Evolutionary conservation across 2,329 filamentous ascomycete genomes (phyloP), one percentile per base, ranked within the genome.

Genomic region (Phyllosticta citrichinensis): DNA sequence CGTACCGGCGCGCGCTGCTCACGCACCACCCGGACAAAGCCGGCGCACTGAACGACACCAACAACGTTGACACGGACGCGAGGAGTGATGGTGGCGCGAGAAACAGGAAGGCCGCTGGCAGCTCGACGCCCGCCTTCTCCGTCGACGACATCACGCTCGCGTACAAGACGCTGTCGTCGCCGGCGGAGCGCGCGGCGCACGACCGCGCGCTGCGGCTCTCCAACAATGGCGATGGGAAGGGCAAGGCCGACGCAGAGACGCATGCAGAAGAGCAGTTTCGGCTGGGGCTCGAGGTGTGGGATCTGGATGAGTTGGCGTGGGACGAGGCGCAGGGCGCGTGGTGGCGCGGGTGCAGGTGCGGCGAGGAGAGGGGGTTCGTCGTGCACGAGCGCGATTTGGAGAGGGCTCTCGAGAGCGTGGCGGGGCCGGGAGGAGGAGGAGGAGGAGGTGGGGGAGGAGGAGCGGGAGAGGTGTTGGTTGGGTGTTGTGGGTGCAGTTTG

Each of bases 401-500:
- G 62, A 69, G 70, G 63, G 80, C 82, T 66, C 75, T 73, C 40
- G 74, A 75, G 56, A 75, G 76, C 64, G 25, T 27, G 27, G 20
- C 50, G 11, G 20, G 60, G n/a, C 11, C 24, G 4, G 56, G 35
- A 22, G 53, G 50, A 14, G 22, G 30, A 8, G 53, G 54, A 12
- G 58, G 30, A 8, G 53, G 54, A 12, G 58, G n/a, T n/a, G 56
- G 35, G 27, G 53, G 50, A 14, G 22, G 30, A 8, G 53, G 54
- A 12, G 58, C 5, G 64, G 81, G 78, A 24, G 84, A 86, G 72
- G 74, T 86, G 63, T 73, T 84, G 54, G 77, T 83, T 19, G 83
- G 82, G 2, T 87, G 84, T 74, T 75, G 76, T 61, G 83, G 84
- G 40, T 87, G 84, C 71, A 86, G 83, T 76, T 75, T 87, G 62